Conservation (phyloP, 2,329 filamentous ascomycete genomes). For the Aspergillus alliaceus region DNA sequence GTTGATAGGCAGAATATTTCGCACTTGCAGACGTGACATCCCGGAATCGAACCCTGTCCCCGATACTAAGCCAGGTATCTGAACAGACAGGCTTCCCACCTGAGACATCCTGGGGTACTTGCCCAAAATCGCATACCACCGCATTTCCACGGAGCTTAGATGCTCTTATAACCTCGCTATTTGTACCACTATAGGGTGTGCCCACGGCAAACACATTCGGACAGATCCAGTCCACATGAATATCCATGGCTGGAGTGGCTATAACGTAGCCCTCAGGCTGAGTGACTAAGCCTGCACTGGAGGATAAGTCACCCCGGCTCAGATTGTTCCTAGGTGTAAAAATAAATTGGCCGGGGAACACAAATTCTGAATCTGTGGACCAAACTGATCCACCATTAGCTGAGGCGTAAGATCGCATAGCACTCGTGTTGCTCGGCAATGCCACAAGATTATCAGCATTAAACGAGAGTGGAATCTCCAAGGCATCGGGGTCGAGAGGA, state of each 20-base stretch:
- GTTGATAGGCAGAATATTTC: conserved; percentile 53
- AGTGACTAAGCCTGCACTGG: conserved; percentile 51
- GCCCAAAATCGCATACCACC: conserved; percentile 25
- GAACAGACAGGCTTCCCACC: conserved; percentile 4
- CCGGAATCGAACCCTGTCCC: conserved; percentile 56
- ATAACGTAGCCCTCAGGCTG: conserved; percentile 56
- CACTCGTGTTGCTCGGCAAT: conserved; percentile 10
- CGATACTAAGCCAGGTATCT: conserved; percentile 41
- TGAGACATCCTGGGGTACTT: conserved; percentile 10
- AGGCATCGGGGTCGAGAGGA: conserved; percentile 48
- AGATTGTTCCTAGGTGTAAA: conserved; percentile 54
- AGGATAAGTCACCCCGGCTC: conserved; percentile 53
- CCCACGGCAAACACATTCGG: conserved; percentile 34
- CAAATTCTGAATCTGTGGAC: conserved; percentile 5
- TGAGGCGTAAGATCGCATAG: conserved; percentile 1
- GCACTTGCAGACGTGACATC: conserved; percentile 51
- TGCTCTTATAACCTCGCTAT: conserved; percentile 19
- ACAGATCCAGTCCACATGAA: conserved; percentile 56
- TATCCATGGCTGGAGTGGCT: conserved; percentile 45
- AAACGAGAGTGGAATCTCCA: conserved; percentile 37
- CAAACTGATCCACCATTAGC: conserved; percentile 10
- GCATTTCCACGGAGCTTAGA: conserved; percentile 17
- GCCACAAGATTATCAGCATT: conserved; percentile 22
- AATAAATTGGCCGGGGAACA: conserved; percentile 44
- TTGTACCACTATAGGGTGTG: conserved; percentile 17